These are phyloP conservation scores for Phytophthora citrophthora DNA, from an alignment of 352 stramenopile genomes.

Conservation along the genomic window DNA sequence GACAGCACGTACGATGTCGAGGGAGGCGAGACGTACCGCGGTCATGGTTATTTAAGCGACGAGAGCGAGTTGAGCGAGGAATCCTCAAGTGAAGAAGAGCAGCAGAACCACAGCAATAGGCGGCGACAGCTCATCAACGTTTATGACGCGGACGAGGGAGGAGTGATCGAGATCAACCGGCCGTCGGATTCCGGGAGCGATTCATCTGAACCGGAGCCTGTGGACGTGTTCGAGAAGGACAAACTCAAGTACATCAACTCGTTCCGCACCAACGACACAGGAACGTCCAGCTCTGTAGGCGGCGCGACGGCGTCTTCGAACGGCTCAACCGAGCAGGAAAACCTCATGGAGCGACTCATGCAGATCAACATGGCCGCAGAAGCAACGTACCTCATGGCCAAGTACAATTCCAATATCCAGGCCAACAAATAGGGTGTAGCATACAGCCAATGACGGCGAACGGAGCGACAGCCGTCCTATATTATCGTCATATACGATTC, in stretches of 20 bases:
- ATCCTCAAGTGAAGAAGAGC: constrained; percentile 30
- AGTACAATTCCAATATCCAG: constrained; percentile 68
- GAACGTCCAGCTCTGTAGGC: constrained; percentile 6
- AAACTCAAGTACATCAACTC: constrained; percentile 75
- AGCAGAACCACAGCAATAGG: constrained; percentile 6
- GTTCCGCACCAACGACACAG: constrained; percentile 40
- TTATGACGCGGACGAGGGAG: constrained; percentile 45
- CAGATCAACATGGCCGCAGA: constrained; percentile 74
- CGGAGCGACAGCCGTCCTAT: background rate
- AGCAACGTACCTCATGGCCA: constrained; percentile 73
- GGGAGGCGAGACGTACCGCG: constrained; percentile 36
- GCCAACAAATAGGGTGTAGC: constrained; percentile 28
- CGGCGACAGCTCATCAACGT: constrained; percentile 19
- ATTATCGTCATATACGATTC: constrained; percentile 13
- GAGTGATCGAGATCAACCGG: constrained; percentile 46
- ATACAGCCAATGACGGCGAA: background rate
- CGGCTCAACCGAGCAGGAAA: constrained; percentile 41
- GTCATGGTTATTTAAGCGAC: constrained; percentile 29
- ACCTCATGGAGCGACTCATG: constrained; percentile 65
- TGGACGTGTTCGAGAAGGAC: constrained; percentile 56
- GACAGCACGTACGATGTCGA: constrained; percentile 40
- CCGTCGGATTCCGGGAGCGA: constrained; percentile 30
- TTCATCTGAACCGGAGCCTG: constrained; percentile 33
- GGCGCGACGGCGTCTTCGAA: constrained; percentile 14
- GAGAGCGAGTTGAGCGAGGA: constrained; percentile 32